Evolutionary conservation across 2,329 filamentous ascomycete genomes (phyloP).

Genomic region (Xylariaceae sp.): DNA sequence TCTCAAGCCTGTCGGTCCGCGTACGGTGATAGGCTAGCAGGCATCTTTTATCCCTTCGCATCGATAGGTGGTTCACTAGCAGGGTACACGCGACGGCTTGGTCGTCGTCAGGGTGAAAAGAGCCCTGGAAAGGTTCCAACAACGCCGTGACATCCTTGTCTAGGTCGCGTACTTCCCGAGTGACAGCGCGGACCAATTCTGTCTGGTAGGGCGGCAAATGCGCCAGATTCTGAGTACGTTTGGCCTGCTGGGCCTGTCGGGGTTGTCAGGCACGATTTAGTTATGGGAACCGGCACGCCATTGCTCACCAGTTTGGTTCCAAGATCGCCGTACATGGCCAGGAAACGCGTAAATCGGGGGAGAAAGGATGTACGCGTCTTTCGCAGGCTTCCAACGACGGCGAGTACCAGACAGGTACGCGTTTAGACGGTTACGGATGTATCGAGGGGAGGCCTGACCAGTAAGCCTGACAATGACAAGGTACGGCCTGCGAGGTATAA

Average conservation of each 20-base stretch:
- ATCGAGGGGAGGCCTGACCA: not conserved
- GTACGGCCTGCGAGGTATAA: too few species aligned
- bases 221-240: conserved; percentile 81
- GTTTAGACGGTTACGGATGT: not conserved
- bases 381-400: not conserved
- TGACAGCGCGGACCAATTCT: conserved; percentile 81
- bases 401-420: not conserved
- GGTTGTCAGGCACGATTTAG: conserved; percentile 17
- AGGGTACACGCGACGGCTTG: conserved; percentile 82
- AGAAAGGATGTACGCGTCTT: not conserved
- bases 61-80: conserved; percentile 88
- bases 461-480: too few species aligned
- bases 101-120: conserved; percentile 79
- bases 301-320: conserved; percentile 73
- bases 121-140: conserved; percentile 75
- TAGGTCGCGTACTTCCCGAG: conserved; percentile 88
- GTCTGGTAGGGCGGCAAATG: conserved; percentile 89
- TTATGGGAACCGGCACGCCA: conserved; percentile 4
- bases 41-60: conserved; percentile 94
- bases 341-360: not conserved
- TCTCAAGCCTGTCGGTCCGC: conserved; percentile 84
- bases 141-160: conserved; percentile 79
- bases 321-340: conserved; percentile 77
- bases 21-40: conserved; percentile 90
- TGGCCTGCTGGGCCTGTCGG: conserved; percentile 83